phyloP scores from a whole-genome alignment of 2,329 filamentous ascomycete genomes.

The Penicillium sp. region DNA sequence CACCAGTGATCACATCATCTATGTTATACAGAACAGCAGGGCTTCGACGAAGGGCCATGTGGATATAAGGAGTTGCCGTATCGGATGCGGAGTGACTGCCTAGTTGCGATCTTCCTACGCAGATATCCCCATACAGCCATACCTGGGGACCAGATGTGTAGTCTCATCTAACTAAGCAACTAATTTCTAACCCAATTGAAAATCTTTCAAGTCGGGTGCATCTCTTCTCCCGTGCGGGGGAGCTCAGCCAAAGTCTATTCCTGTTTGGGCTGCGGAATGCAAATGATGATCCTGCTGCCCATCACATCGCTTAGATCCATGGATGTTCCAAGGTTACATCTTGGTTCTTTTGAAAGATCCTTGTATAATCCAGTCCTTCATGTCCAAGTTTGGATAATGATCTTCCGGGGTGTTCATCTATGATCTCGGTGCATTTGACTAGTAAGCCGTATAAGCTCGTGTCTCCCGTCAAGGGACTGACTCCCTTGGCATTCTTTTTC shows the following conservation, averaged over 20 bases:
- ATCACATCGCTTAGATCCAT: slow-evolving; percentile 19
- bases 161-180: no score
- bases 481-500: not conserved
- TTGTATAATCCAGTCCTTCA: not conserved
- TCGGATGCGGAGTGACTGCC: no score
- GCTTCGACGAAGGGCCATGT: no score
- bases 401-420: slow-evolving; percentile 3
- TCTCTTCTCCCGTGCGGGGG: slow-evolving; percentile 14
- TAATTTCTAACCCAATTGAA: no score
- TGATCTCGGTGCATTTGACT: not conserved
- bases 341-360: not conserved
- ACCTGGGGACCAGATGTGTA: no score
- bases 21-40: no score
- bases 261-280: slow-evolving; percentile 15
- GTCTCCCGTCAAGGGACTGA: slow-evolving; percentile 3
- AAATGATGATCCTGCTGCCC: slow-evolving; percentile 10
- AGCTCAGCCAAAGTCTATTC: slow-evolving; percentile 9
- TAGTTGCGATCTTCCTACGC: no score
- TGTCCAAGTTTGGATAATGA: slow-evolving; percentile 7
- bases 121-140: no score
- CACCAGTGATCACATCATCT: no score
- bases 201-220: not conserved
- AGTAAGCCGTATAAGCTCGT: slow-evolving; percentile 3
- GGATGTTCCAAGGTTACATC: slow-evolving; percentile 7
- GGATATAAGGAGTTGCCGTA: no score